Percentiles rank a stretch among this genome's conserved stretches.
Evolutionary conservation across 495 filamentous ascomycete genomes (phyloP).

Genomic region (Parmelia sp.): DNA sequence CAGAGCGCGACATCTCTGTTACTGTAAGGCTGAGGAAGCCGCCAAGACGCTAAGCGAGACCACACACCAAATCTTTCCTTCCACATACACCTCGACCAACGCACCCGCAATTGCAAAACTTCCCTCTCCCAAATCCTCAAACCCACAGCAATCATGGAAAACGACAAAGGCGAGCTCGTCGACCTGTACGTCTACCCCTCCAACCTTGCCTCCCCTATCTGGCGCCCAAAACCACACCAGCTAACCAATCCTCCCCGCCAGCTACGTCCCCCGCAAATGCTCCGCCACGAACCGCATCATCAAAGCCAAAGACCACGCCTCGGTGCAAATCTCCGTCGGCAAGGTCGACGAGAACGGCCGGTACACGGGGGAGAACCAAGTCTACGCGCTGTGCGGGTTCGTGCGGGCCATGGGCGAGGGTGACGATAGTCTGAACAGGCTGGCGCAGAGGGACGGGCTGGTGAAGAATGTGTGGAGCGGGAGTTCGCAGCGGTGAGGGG

Average conservation of each 20-base stretch:
- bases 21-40: background rate
- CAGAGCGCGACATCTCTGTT: background rate
- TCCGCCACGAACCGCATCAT: slow-evolving; percentile 94
- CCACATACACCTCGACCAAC: background rate
- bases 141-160: slow-evolving; percentile 57
- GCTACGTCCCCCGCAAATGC: slow-evolving; percentile 99
- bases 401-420: slow-evolving; percentile 95
- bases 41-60: slow-evolving; percentile 8
- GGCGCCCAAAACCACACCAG: slow-evolving; percentile 1
- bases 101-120: background rate
- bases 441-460: slow-evolving; percentile 92
- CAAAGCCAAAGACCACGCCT: slow-evolving; percentile 97
- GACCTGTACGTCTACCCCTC: slow-evolving; percentile 69
- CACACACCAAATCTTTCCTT: background rate
- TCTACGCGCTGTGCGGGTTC: slow-evolving; percentile 96
- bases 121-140: background rate
- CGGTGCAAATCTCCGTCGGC: slow-evolving; percentile 81
- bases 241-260: slow-evolving; percentile 33
- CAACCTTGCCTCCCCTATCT: slow-evolving; percentile 14
- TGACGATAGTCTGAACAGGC: slow-evolving; percentile 91
- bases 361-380: slow-evolving; percentile 94
- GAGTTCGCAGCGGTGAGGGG: slow-evolving; percentile 57
- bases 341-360: slow-evolving; percentile 95
- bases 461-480: slow-evolving; percentile 94
- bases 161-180: slow-evolving; percentile 97